A percentile compares a stretch with the other conserved stretches of the same genome.
Conservation (phyloP, 495 filamentous ascomycete species). For the Xylaria scruposa region DNA sequence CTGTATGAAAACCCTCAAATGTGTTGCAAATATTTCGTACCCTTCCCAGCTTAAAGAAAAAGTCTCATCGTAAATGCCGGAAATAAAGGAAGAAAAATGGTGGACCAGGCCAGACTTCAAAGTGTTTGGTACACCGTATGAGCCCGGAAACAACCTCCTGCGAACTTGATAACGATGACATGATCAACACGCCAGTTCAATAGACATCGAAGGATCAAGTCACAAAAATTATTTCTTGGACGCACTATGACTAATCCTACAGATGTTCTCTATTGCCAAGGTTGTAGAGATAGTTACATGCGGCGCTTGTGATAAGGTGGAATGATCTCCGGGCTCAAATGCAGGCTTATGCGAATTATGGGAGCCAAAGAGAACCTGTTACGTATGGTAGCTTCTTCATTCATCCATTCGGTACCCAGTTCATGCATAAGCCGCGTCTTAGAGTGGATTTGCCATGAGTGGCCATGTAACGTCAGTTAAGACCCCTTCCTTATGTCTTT, state of each 20-base stretch:
- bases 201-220: not conserved
- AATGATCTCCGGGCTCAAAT: not conserved
- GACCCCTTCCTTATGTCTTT: not conserved
- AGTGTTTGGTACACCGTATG: not conserved
- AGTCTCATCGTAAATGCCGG: not conserved
- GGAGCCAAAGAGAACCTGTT: not conserved
- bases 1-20: not conserved
- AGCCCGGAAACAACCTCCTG: not conserved
- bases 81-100: not conserved
- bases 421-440: not conserved
- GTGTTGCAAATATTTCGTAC: not conserved
- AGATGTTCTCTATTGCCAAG: not conserved
- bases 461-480: not conserved
- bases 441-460: not conserved
- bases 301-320: not conserved
- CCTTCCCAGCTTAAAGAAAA: not conserved
- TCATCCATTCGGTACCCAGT: not conserved
- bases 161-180: not conserved
- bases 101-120: not conserved
- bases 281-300: not conserved
- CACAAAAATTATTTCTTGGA: not conserved
- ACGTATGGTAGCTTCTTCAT: not conserved
- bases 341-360: not conserved
- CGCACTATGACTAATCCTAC: not conserved
- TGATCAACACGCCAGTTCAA: not conserved